Evolutionary conservation across 495 filamentous ascomycete species (phyloP).

Genomic region (Penicillium herquei): DNA sequence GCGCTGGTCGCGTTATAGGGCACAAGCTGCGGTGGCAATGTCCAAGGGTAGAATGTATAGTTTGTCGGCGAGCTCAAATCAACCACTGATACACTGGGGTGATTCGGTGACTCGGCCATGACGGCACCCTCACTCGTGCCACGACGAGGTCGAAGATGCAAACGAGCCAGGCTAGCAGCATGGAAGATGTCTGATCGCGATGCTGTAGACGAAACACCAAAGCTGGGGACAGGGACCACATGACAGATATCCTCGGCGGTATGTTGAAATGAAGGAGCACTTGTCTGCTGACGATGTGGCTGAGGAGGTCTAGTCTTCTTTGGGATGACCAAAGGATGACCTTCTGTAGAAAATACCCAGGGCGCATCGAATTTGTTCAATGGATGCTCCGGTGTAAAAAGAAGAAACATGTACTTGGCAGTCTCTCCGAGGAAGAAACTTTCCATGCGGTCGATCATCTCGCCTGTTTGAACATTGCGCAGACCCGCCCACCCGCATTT

Average conservation of each 20-base stretch:
- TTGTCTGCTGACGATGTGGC: conserved; percentile 8
- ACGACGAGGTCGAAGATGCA: conserved; percentile 69
- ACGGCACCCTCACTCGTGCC: conserved; percentile 52
- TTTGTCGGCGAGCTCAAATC: conserved; percentile 66
- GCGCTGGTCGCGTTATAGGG: conserved; percentile 72
- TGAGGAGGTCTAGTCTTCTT: conserved; percentile 32
- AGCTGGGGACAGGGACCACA: conserved; percentile 53
- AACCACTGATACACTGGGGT: conserved; percentile 54
- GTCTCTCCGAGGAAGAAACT: conserved; percentile 98
- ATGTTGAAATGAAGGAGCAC: conserved; percentile 4
- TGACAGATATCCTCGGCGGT: conserved; percentile 50
- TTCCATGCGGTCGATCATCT: conserved; percentile 95
- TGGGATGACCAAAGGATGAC: conserved; percentile 88
- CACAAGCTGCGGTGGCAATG: conserved; percentile 70
- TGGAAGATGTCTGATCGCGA: conserved; percentile 87
- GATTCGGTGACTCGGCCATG: conserved; percentile 47
- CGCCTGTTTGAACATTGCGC: conserved; percentile 86
- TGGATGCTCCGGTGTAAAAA: conserved; percentile 84
- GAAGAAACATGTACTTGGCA: conserved; percentile 87
- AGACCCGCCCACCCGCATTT: conserved; percentile 93
- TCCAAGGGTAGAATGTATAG: conserved; percentile 91
- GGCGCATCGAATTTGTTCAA: conserved; percentile 81
- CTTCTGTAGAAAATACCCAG: conserved; percentile 94
- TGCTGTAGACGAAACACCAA: conserved; percentile 76
- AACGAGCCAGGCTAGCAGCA: conserved; percentile 78